These are phyloP conservation scores for Astragalus membranaceus DNA, from an alignment of 306 rosid species.

Conservation along the genomic window DNA sequence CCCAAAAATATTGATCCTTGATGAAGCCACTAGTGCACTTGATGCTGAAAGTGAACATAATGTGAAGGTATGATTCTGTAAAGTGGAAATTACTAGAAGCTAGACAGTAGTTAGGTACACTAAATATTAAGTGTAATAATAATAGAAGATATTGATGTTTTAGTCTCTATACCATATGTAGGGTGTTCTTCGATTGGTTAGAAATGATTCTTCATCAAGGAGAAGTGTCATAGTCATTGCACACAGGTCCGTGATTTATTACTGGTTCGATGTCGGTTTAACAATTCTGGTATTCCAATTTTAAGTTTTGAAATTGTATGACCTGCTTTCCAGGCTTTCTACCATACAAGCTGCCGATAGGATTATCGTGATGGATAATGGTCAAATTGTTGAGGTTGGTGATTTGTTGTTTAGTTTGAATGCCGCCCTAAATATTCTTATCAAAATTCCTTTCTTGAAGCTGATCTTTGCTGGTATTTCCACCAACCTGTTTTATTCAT, in stretches of 20 bases:
- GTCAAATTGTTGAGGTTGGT: constrained; percentile 80
- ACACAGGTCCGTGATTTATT: constrained; percentile 52
- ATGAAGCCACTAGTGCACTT: constrained; percentile 93
- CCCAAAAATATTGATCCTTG: constrained; percentile 84
- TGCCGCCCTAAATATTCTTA: background rate
- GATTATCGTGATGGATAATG: constrained; percentile 86
- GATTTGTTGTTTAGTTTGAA: constrained; percentile 21
- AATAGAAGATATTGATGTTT: constrained; percentile 20
- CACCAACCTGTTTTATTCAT: no score
- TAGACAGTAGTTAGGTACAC: background rate
- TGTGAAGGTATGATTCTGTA: constrained; percentile 55
- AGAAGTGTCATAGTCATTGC: constrained; percentile 86
- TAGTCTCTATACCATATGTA: constrained; percentile 39
- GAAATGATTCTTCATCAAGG: constrained; percentile 46
- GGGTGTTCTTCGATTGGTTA: no score
- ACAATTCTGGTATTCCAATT: background rate
- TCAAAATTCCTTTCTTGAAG: constrained; percentile 4
- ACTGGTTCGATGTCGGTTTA: background rate
- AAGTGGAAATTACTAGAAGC: background rate
- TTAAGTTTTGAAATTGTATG: constrained; percentile 6
- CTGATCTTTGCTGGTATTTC: background rate
- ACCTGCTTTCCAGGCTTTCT: constrained; percentile 66
- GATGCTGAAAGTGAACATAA: constrained; percentile 97
- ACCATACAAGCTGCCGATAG: constrained; percentile 93
- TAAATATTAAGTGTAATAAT: background rate